A percentile compares a stretch with the other conserved stretches of the same genome.
Conservation (phyloP, 345 rosid species). For the Schrenkiella parvula region DNA sequence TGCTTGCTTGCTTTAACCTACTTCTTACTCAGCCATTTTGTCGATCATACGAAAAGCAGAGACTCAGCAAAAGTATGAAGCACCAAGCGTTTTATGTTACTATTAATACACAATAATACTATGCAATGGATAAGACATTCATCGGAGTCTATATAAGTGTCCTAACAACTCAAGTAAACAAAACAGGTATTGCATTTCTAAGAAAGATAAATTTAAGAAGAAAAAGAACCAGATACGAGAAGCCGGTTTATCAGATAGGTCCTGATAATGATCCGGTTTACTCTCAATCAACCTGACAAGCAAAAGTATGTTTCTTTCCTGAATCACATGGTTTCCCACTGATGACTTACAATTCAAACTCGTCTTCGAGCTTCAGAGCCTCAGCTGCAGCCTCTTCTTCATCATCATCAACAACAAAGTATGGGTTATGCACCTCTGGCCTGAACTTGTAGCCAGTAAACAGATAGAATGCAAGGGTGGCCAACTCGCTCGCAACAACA, state of each 20-base stretch:
- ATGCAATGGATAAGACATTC: constrained; percentile 22
- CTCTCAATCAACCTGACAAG: constrained; percentile 5
- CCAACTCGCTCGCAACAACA: constrained; percentile 82
- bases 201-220: background rate
- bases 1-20: background rate
- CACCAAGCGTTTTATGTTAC: constrained; percentile 19
- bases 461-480: constrained; percentile 75
- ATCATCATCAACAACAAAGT: constrained; percentile 89
- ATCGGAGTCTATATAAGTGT: constrained; percentile 18
- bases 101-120: constrained; percentile 27
- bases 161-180: constrained; percentile 12
- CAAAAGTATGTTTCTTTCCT: background rate
- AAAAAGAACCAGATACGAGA: constrained; percentile 14
- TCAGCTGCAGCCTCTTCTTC: constrained; percentile 99
- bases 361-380: constrained; percentile 92
- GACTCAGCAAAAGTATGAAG: constrained; percentile 4
- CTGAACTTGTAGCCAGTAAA: constrained; percentile 87
- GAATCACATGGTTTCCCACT: background rate
- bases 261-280: constrained; percentile 4
- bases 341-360: constrained; percentile 68
- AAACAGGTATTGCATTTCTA: constrained; percentile 28
- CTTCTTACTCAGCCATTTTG: background rate
- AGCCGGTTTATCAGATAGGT: constrained; percentile 9
- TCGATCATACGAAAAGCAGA: background rate
- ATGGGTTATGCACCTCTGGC: constrained; percentile 94